Conservation (phyloP, 495 filamentous ascomycete genomes). For the Daldinia childiae region DNA sequence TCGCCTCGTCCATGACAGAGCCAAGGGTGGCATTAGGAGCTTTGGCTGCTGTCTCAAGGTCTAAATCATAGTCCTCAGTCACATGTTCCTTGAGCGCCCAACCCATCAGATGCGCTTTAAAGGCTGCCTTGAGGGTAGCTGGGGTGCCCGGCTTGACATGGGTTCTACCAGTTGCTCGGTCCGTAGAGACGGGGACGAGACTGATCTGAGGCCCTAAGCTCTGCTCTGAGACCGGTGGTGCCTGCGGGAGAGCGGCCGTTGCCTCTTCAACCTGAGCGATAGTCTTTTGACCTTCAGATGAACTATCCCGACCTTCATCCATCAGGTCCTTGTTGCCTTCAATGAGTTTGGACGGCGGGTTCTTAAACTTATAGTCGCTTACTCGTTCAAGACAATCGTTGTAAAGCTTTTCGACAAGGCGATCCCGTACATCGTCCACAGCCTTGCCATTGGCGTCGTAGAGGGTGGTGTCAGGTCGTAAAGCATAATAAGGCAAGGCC, state of each 20-base stretch:
- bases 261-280: constrained; percentile 76
- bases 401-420: constrained; percentile 86
- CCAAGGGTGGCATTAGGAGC: constrained; percentile 78
- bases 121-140: constrained; percentile 68
- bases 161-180: constrained; percentile 67
- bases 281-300: constrained; percentile 72
- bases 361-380: constrained; percentile 84
- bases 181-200: constrained; percentile 66
- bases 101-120: constrained; percentile 78
- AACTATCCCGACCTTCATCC: constrained; percentile 80
- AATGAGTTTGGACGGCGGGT: constrained; percentile 70
- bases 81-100: constrained; percentile 78
- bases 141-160: constrained; percentile 66
- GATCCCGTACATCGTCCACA: constrained; percentile 82
- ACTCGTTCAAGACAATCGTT: constrained; percentile 93
- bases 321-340: constrained; percentile 89
- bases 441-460: constrained; percentile 87
- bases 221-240: constrained; percentile 57
- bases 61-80: constrained; percentile 70
- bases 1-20: constrained; percentile 86
- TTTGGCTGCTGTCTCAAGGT: constrained; percentile 71
- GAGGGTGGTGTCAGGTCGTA: constrained; percentile 86
- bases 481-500: constrained; percentile 81
- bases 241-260: constrained; percentile 57
- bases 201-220: constrained; percentile 59